These are phyloP conservation scores for Kodamaea restingae DNA, from an alignment of 805 yeast species.

Conservation along the genomic window DNA sequence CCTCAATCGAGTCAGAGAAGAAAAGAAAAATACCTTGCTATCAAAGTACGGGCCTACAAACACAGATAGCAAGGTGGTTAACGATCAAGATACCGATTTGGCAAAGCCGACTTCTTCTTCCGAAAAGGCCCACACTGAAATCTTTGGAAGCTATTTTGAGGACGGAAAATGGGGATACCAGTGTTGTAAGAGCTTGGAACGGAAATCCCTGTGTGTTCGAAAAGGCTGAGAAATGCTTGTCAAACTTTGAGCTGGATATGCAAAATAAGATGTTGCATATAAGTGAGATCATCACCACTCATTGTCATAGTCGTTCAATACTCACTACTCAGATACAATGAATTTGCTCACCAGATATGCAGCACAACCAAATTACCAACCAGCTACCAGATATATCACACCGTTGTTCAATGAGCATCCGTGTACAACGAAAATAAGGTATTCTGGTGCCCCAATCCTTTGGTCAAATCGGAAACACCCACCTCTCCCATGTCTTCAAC, in stretches of 20 bases:
- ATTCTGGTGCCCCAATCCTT: too few relatives aligned
- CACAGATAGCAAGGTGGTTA: not conserved
- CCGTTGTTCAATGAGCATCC: too few relatives aligned
- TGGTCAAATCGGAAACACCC: slow-evolving; percentile 11
- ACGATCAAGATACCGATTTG: too few relatives aligned
- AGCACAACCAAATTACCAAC: too few relatives aligned
- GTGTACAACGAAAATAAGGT: too few relatives aligned
- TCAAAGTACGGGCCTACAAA: slow-evolving; percentile 15
- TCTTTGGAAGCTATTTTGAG: slow-evolving; percentile 44
- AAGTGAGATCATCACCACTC: too few relatives aligned
- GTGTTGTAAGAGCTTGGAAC: slow-evolving; percentile 36
- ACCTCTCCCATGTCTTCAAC: slow-evolving; percentile 16
- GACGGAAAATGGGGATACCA: slow-evolving; percentile 43
- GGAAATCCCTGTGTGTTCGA: slow-evolving; percentile 27
- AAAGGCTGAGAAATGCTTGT: not conserved
- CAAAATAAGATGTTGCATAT: too few relatives aligned
- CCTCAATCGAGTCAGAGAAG: slow-evolving; percentile 4
- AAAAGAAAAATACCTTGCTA: slow-evolving; percentile 14
- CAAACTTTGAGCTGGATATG: too few relatives aligned
- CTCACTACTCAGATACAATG: too few relatives aligned
- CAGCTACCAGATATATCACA: too few relatives aligned
- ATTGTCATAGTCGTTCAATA: too few relatives aligned
- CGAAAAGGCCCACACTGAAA: slow-evolving; percentile 26
- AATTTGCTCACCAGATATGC: too few relatives aligned
- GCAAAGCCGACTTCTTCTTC: not conserved